Conservation (phyloP, 257 asterid species). For the Echium plantagineum region DNA sequence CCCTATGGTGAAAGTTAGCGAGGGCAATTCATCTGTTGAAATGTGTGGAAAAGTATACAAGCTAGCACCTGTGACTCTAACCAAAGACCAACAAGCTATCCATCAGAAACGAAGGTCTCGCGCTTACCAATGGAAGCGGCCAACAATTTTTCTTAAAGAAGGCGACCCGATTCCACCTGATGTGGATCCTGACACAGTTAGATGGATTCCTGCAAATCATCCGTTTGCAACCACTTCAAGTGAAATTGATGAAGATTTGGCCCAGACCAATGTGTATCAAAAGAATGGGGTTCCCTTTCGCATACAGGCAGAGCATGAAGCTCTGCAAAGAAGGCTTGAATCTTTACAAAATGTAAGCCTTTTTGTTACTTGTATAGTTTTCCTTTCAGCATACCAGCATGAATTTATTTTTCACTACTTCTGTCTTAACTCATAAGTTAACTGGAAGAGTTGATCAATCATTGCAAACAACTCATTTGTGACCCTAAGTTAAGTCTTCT, state of each 20-base stretch:
- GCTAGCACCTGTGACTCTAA: slow-evolving; percentile 86
- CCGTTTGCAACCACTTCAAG: slow-evolving; percentile 96
- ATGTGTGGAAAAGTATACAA: slow-evolving; percentile 96
- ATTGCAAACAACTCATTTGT: too few species aligned
- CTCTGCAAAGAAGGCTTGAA: slow-evolving; percentile 89
- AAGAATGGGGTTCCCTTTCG: slow-evolving; percentile 97
- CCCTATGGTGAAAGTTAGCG: slow-evolving; percentile 86
- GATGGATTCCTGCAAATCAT: slow-evolving; percentile 99
- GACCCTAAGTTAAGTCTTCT: too few species aligned
- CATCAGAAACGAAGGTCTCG: slow-evolving; percentile 94
- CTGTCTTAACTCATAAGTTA: too few species aligned
- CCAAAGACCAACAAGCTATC: slow-evolving; percentile 60
- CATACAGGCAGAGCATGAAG: slow-evolving; percentile 95
- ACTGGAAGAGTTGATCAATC: too few species aligned
- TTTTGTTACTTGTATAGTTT: not conserved
- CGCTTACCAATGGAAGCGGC: slow-evolving; percentile 98
- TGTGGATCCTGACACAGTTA: slow-evolving; percentile 93
- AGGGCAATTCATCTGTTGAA: slow-evolving; percentile 78
- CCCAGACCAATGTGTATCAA: slow-evolving; percentile 80
- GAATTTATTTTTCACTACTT: too few species aligned
- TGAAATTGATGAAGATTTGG: slow-evolving; percentile 89
- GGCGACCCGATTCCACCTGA: slow-evolving; percentile 91
- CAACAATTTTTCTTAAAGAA: slow-evolving; percentile 85
- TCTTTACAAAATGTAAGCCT: slow-evolving; percentile 75
- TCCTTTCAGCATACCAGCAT: not conserved